phyloP scores from a whole-genome alignment of 2,329 filamentous ascomycete species.

The Penicillium sp. region DNA sequence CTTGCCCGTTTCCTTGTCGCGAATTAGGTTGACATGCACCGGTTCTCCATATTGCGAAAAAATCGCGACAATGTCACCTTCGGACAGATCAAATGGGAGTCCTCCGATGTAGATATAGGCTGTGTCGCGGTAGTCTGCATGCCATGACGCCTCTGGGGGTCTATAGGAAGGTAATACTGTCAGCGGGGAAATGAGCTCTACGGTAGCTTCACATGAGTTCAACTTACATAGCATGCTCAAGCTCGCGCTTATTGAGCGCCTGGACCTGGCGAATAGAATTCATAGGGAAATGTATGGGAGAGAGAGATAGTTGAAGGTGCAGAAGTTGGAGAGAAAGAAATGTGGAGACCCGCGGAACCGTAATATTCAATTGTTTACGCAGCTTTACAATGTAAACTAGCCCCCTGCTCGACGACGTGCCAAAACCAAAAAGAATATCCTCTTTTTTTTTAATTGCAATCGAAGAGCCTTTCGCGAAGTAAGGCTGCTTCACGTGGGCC shows the following conservation, averaged over 20 bases:
- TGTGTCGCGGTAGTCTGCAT: constrained; percentile 95
- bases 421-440: background rate
- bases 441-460: background rate
- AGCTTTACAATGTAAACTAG: constrained; percentile 6
- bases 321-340: constrained; percentile 14
- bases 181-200: background rate
- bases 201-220: constrained; percentile 7
- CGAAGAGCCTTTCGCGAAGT: background rate
- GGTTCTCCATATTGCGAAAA: constrained; percentile 98
- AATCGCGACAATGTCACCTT: constrained; percentile 93
- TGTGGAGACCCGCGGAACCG: constrained; percentile 27
- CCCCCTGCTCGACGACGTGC: constrained; percentile 17
- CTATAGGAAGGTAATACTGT: constrained; percentile 45
- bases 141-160: constrained; percentile 85
- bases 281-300: constrained; percentile 56
- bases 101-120: constrained; percentile 96
- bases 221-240: constrained; percentile 80
- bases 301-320: background rate
- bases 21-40: constrained; percentile 83
- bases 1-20: constrained; percentile 95
- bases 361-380: constrained; percentile 29
- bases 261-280: constrained; percentile 92
- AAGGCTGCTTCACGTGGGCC: background rate
- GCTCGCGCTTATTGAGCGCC: constrained; percentile 88
- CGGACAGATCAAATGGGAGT: constrained; percentile 84